Conservation (phyloP, 306 rosid species). For the Notholithocarpus densiflorus region DNA sequence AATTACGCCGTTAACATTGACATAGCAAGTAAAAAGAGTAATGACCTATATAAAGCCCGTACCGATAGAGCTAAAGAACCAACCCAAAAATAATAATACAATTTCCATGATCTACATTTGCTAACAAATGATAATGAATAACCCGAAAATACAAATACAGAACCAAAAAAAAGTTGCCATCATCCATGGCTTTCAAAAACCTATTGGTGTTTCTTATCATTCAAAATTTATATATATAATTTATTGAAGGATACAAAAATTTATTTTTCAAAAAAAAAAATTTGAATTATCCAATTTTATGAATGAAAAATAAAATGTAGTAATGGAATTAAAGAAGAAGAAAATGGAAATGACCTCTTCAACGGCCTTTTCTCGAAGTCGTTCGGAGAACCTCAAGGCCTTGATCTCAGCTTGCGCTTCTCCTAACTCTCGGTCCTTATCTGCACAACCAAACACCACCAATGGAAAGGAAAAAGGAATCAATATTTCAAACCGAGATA, state of each 20-base stretch:
- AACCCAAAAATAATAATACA: not conserved
- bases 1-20: not conserved
- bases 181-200: not conserved
- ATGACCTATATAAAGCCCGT: not conserved
- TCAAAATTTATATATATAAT: no score
- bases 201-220: not conserved
- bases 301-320: not conserved
- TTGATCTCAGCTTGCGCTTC: constrained; percentile 98
- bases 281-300: not conserved
- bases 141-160: not conserved
- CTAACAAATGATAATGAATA: not conserved
- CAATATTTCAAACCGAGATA: not conserved
- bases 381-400: constrained; percentile 83
- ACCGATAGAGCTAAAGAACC: not conserved
- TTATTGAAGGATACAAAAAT: not conserved
- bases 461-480: constrained; percentile 8
- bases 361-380: constrained; percentile 92
- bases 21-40: not conserved
- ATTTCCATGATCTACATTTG: not conserved
- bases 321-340: not conserved
- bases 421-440: constrained; percentile 90
- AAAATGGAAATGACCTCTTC: constrained; percentile 73
- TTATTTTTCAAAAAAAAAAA: not conserved
- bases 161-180: not conserved
- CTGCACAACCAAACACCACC: constrained; percentile 41